These are phyloP conservation scores for Acanthochlamys bracteata DNA, from an alignment of 106 monocot genomes.

Conservation along the genomic window DNA sequence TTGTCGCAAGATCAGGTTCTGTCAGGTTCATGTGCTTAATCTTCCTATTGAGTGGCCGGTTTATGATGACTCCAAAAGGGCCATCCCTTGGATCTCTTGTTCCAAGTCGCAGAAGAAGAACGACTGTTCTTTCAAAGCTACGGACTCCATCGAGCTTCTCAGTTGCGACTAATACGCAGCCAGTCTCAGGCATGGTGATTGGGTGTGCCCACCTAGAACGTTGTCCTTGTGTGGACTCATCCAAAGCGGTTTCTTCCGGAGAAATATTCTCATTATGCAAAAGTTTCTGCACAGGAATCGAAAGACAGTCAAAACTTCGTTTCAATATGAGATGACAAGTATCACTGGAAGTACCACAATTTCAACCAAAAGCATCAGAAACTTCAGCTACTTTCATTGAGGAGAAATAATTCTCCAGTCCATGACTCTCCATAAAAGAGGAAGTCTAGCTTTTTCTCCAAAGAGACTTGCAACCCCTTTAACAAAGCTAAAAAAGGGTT, in stretches of 20 bases:
- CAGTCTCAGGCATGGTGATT: slow-evolving; percentile 63
- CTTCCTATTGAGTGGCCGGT: slow-evolving; percentile 68
- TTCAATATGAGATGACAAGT: too few species aligned
- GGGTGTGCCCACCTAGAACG: slow-evolving; percentile 80
- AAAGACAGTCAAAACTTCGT: too few species aligned
- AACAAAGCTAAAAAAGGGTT: too few species aligned
- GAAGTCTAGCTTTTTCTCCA: too few species aligned
- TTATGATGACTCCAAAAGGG: slow-evolving; percentile 83
- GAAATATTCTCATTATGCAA: slow-evolving; percentile 17
- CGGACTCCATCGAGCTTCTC: slow-evolving; percentile 77
- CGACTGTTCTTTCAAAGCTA: slow-evolving; percentile 77
- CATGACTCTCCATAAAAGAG: too few species aligned
- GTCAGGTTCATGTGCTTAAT: slow-evolving; percentile 64
- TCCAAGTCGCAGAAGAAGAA: slow-evolving; percentile 70
- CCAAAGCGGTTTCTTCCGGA: slow-evolving; percentile 3
- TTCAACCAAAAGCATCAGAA: too few species aligned
- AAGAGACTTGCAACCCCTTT: too few species aligned
- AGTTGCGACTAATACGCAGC: slow-evolving; percentile 78
- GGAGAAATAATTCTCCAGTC: too few species aligned
- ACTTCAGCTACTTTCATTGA: too few species aligned
- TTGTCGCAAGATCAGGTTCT: slow-evolving; percentile 42
- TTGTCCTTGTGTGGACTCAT: slow-evolving; percentile 15
- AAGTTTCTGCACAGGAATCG: slow-evolving; percentile 22
- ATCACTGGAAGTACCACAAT: too few species aligned
- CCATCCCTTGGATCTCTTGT: slow-evolving; percentile 54